Evolutionary conservation across 768 basidiomycete genomes (phyloP).

Genomic region (Agrocybe pediades): DNA sequence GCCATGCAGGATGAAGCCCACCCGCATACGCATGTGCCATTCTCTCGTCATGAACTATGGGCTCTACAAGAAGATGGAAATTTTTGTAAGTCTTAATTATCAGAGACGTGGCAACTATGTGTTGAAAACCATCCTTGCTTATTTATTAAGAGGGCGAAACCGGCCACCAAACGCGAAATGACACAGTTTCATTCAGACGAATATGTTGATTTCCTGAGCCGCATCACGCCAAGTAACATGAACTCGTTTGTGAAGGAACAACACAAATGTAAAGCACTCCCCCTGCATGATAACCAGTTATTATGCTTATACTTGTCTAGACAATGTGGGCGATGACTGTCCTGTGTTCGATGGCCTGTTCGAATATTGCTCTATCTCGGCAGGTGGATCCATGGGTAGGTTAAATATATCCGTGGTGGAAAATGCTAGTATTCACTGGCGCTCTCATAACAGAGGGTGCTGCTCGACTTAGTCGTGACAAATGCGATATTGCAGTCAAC

Average conservation of each 20-base stretch:
- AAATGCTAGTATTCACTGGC: conserved; percentile 2
- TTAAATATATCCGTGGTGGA: not conserved
- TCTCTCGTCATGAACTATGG: conserved; percentile 99
- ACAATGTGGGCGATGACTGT: conserved; percentile 98
- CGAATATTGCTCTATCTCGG: conserved; percentile 98
- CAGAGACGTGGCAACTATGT: conserved; percentile 3
- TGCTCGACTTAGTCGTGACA: conserved; percentile 90
- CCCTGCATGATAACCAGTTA: not conserved
- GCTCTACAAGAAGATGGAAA: conserved; percentile 99
- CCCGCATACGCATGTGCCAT: conserved; percentile 99
- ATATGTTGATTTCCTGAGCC: conserved; percentile 95
- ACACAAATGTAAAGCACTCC: conserved; percentile 74
- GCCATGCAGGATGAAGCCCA: conserved; percentile 85
- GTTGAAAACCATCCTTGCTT: not conserved
- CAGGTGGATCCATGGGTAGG: conserved; percentile 99
- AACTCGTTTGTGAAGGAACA: conserved; percentile 92
- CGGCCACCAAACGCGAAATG: conserved; percentile 99
- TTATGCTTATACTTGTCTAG: conserved; percentile 37
- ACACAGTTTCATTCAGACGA: conserved; percentile 99
- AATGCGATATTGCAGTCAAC: conserved; percentile 98
- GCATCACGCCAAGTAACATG: conserved; percentile 95
- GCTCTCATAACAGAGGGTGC: conserved; percentile 79
- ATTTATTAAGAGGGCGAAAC: conserved; percentile 84
- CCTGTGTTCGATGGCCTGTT: conserved; percentile 98
- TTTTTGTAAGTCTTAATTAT: conserved; percentile 74